Conservation (phyloP, 2,329 filamentous ascomycete species). For the Aspergillus pseudoglaucus region DNA sequence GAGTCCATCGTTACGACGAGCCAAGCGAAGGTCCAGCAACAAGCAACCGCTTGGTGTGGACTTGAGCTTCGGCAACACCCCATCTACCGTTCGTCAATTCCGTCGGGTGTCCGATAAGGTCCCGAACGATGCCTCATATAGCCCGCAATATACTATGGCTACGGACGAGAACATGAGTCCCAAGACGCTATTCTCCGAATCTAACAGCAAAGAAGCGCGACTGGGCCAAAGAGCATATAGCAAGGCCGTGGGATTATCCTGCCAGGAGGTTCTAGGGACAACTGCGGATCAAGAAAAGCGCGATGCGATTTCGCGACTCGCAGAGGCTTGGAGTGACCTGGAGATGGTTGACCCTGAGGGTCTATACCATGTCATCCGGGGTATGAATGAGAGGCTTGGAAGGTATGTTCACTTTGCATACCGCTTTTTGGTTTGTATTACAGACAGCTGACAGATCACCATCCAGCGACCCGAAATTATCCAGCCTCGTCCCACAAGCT, state of each 20-base stretch:
- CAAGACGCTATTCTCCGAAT: conserved; percentile 27
- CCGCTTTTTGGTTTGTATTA: background rate
- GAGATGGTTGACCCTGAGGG: conserved; percentile 87
- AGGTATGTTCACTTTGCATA: conserved; percentile 19
- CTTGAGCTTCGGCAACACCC: conserved; percentile 87
- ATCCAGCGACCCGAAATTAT: conserved; percentile 33
- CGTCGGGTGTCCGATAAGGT: conserved; percentile 72
- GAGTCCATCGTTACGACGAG: conserved; percentile 37
- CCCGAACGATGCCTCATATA: conserved; percentile 21
- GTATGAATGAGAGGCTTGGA: conserved; percentile 67
- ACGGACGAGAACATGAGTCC: conserved; percentile 37
- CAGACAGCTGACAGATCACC: background rate
- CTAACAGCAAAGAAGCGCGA: conserved; percentile 67
- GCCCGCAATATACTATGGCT: conserved; percentile 17
- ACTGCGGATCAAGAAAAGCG: conserved; percentile 65
- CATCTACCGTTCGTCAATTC: conserved; percentile 87
- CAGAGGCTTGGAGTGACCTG: conserved; percentile 76
- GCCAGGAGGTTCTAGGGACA: conserved; percentile 81
- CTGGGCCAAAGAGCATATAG: conserved; percentile 75
- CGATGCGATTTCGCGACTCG: conserved; percentile 74
- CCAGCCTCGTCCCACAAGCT: conserved; percentile 31
- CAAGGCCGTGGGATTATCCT: conserved; percentile 72
- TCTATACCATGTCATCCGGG: conserved; percentile 74
- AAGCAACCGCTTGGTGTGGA: conserved; percentile 82
- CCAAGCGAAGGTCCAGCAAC: conserved; percentile 41